Percentiles rank a stretch among this genome's conserved stretches.
Conservation (phyloP, 2,329 filamentous ascomycete species). For the Alternaria hordeiaustralica region DNA sequence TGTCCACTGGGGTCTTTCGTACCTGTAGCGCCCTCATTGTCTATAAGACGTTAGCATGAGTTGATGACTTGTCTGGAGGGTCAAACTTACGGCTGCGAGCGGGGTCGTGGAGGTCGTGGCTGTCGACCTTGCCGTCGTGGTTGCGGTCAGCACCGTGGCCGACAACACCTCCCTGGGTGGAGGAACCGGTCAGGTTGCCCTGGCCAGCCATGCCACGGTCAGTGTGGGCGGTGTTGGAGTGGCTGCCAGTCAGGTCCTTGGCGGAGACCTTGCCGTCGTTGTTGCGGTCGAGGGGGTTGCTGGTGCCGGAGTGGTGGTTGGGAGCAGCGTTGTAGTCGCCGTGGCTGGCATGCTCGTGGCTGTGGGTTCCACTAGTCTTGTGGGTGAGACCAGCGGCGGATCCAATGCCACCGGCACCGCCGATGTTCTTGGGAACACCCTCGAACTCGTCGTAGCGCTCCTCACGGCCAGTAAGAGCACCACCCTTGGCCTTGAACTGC, state of each 20-base stretch:
- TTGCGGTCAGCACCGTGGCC: slow-evolving; percentile 1
- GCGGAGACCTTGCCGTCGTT: slow-evolving; percentile 6
- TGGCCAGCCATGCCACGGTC: slow-evolving; percentile 6
- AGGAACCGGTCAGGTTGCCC: slow-evolving; percentile 8
- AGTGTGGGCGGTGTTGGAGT: slow-evolving; percentile 1
- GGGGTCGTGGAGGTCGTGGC: slow-evolving; percentile 5
- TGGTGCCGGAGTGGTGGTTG: slow-evolving; percentile 8
- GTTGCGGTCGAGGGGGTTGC: slow-evolving; percentile 15
- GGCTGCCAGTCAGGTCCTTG: slow-evolving; percentile 9
- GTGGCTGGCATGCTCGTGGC: slow-evolving; percentile 19
- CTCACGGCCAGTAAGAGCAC: slow-evolving; percentile 60
- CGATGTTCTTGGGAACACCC: slow-evolving; percentile 64
- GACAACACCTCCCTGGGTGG: not conserved
- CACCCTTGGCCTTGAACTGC: slow-evolving; percentile 67
- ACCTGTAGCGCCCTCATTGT: slow-evolving; percentile 13
- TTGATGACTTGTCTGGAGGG: not conserved
- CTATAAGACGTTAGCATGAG: not conserved
- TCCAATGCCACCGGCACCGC: slow-evolving; percentile 32
- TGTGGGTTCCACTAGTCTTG: slow-evolving; percentile 20
- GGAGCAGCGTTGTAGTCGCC: slow-evolving; percentile 23
- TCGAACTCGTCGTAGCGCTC: slow-evolving; percentile 66
- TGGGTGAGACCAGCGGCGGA: slow-evolving; percentile 22
- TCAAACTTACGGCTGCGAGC: slow-evolving; percentile 4
- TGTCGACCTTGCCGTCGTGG: slow-evolving; percentile 8
- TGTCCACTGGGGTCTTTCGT: slow-evolving; percentile 5